Conservation (phyloP, 1,284 basidiomycete species). For the Irpex sp. region DNA sequence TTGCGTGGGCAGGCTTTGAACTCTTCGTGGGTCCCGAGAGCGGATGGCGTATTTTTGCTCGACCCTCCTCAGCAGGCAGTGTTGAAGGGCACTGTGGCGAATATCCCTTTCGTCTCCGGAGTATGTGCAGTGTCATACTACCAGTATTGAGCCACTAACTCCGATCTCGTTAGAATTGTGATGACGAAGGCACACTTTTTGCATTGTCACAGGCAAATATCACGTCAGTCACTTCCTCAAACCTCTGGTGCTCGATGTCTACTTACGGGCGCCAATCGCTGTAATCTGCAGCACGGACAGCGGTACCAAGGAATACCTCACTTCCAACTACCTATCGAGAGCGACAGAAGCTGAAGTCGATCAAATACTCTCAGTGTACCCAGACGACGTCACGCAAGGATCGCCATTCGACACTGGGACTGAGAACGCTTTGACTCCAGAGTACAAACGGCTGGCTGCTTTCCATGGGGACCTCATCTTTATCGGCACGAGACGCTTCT, state of each 20-base stretch:
- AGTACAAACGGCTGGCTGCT: constrained; percentile 50
- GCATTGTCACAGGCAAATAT: constrained; percentile 31
- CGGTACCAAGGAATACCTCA: constrained; percentile 25
- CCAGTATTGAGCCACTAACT: background rate
- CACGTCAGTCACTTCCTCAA: background rate
- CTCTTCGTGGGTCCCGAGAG: constrained; percentile 34
- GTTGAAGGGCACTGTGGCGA: constrained; percentile 23
- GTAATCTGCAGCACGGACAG: constrained; percentile 34
- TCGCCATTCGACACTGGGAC: constrained; percentile 49
- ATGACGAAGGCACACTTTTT: constrained; percentile 53
- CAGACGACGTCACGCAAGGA: constrained; percentile 39
- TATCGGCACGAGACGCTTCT: constrained; percentile 39
- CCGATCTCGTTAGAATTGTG: constrained; percentile 30
- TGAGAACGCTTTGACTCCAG: constrained; percentile 39
- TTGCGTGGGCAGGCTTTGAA: constrained; percentile 13
- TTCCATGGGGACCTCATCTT: constrained; percentile 48
- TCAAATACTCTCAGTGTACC: constrained; percentile 35
- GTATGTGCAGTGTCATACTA: constrained; percentile 2
- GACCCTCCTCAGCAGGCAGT: constrained; percentile 26
- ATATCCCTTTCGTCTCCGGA: constrained; percentile 29
- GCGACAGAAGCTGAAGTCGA: constrained; percentile 27
- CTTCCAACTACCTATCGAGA: constrained; percentile 33
- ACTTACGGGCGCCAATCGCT: too few relatives aligned
- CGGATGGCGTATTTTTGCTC: constrained; percentile 34
- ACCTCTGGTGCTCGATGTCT: too few relatives aligned